Percentiles rank a stretch among this genome's conserved stretches.
Conservation (phyloP, 2,329 filamentous ascomycete species). For the Fusarium globosum region DNA sequence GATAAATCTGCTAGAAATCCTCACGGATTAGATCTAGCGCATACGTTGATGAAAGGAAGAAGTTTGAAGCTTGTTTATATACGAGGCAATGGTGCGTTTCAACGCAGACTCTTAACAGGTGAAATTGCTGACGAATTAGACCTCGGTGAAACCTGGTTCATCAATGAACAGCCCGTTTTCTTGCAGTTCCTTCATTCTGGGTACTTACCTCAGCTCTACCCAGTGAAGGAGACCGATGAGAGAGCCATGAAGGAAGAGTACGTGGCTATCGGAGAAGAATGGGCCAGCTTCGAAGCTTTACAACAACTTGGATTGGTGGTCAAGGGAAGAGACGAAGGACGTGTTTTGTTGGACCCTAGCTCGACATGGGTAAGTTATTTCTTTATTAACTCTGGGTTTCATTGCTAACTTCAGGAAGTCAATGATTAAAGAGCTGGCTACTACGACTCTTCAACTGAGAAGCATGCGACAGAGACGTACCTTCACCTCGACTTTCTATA, state of each 20-base stretch:
- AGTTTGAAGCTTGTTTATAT: constrained; percentile 15
- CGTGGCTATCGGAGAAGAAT: constrained; percentile 22
- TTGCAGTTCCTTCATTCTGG: constrained; percentile 27
- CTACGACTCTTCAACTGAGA: constrained; percentile 11
- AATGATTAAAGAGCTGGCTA: constrained; percentile 23
- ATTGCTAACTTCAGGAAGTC: neutral
- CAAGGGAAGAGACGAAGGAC: constrained; percentile 9
- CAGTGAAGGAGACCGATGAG: neutral
- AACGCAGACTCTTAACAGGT: rapidly evolving
- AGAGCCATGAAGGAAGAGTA: constrained; percentile 18
- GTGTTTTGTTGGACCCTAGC: constrained; percentile 8
- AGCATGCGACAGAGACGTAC: constrained; percentile 28
- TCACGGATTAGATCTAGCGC: constrained; percentile 9
- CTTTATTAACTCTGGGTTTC: rapidly evolving
- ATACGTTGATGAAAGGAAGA: constrained; percentile 10
- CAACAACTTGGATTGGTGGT: neutral
- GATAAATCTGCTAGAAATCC: constrained; percentile 22
- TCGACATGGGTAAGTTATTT: constrained; percentile 6
- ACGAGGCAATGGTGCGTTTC: constrained; percentile 15
- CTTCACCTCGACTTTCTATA: constrained; percentile 20
- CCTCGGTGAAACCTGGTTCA: constrained; percentile 28
- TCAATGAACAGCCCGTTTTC: constrained; percentile 23
- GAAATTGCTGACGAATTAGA: neutral
- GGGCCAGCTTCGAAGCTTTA: constrained; percentile 23
- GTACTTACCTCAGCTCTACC: constrained; percentile 24